Evolutionary conservation across 2,329 filamentous ascomycete species (phyloP).

Genomic region (Fusarium robinianum): DNA sequence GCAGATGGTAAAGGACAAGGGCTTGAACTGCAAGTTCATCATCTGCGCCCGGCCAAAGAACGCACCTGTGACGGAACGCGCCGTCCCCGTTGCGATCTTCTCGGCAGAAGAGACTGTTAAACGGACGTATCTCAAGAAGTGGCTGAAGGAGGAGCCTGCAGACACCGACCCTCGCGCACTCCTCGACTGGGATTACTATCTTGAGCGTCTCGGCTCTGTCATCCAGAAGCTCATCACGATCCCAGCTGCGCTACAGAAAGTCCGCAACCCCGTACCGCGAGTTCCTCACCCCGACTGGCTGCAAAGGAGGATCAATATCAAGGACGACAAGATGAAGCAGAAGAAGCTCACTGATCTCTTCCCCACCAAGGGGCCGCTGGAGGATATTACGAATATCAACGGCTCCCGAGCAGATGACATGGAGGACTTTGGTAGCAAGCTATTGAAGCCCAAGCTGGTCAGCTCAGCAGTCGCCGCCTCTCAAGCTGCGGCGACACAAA

Average conservation of each 20-base stretch:
- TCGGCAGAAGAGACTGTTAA: slow-evolving; percentile 90
- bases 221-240: slow-evolving; percentile 99
- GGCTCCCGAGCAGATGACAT: slow-evolving; percentile 66
- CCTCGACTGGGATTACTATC: slow-evolving; percentile 97
- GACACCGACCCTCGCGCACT: slow-evolving; percentile 89
- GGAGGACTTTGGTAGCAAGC: slow-evolving; percentile 77
- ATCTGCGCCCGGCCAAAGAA: slow-evolving; percentile 86
- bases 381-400: slow-evolving; percentile 71
- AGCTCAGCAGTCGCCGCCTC: slow-evolving; percentile 60
- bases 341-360: slow-evolving; percentile 94
- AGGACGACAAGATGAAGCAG: slow-evolving; percentile 97
- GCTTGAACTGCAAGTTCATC: slow-evolving; percentile 99
- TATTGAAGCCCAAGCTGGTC: slow-evolving; percentile 67
- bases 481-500: slow-evolving; percentile 57
- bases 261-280: slow-evolving; percentile 90
- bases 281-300: slow-evolving; percentile 97
- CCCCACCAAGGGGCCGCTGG: slow-evolving; percentile 68
- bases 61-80: slow-evolving; percentile 91
- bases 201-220: slow-evolving; percentile 92
- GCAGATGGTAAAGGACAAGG: slow-evolving; percentile 99
- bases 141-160: slow-evolving; percentile 89
- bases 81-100: slow-evolving; percentile 95
- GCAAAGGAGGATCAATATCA: slow-evolving; percentile 87
- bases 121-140: slow-evolving; percentile 87
- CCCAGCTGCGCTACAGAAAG: slow-evolving; percentile 91